These are phyloP conservation scores for Sutorius eximius DNA, from an alignment of 1,284 basidiomycete species.

Conservation along the genomic window DNA sequence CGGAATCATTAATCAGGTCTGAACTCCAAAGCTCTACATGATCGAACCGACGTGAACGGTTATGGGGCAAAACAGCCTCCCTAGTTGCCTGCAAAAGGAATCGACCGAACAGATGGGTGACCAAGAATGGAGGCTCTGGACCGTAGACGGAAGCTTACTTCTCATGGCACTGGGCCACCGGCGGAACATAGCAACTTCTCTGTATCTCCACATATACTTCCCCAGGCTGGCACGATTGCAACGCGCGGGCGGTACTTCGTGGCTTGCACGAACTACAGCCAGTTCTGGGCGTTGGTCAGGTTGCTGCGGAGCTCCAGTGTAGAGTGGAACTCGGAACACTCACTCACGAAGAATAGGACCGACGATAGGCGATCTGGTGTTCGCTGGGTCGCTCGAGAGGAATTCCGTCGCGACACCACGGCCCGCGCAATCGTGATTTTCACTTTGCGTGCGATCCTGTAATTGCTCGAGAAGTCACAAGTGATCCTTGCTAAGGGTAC, in stretches of 20 bases:
- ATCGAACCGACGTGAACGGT: not conserved
- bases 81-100: slow-evolving; percentile 10
- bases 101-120: slow-evolving; percentile 3
- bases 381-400: not conserved
- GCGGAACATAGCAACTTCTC: not conserved
- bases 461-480: not conserved
- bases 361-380: not conserved
- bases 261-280: not conserved
- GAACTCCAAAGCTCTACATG: not conserved
- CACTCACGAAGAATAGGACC: not conserved
- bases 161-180: slow-evolving; percentile 3
- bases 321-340: not conserved
- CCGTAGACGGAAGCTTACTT: slow-evolving; percentile 4
- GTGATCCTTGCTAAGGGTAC: not conserved
- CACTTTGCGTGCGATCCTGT: not conserved
- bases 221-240: not conserved
- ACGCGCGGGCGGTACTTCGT: not conserved
- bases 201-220: not conserved
- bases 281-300: not conserved
- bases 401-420: not conserved
- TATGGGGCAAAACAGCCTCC: not conserved
- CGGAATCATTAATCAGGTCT: not conserved
- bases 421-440: not conserved
- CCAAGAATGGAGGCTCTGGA: slow-evolving; percentile 4
- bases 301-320: not conserved